Evolutionary conservation across 2,329 filamentous ascomycete species (phyloP), one percentile per base, ranked within the genome.

Genomic region (Fusarium papillatum): DNA sequence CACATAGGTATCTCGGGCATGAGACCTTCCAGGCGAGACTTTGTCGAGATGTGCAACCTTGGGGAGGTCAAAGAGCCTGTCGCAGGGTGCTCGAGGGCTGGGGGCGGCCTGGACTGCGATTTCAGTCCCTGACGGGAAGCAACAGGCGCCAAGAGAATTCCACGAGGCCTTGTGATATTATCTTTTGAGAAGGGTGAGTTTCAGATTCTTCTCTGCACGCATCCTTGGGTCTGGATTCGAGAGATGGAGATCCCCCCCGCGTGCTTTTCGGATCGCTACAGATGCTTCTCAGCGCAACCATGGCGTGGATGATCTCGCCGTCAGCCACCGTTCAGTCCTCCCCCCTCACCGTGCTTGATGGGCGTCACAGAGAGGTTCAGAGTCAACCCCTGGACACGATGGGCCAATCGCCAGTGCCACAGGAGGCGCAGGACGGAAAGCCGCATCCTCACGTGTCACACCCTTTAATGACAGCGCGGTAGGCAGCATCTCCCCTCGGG

Each of bases 391-490:
- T 76, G 61, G 67, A 29, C 61, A 64, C 22, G 43, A 53, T 38
- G 38, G 43, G 63, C 77, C 70, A 80, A 79, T 80, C 70, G 64
- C 31, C 31, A 70, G 62, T 70, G n/a, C 22, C 64, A 73, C 68
- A 62, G 57, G 59, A 59, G 77, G 46, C 50, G 43, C 62, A 72
- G 68, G 59, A 68, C 72, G 74, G 77, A 17, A 60, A 41, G 48
- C 61, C 29, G 69, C 77, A 76, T 63, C 17, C 11, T 69, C 62
- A 70, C 66, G 31, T 41, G 69, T 72, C 62, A 71, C 71, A 79
- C 68, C 73, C 70, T 77, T 74, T 65, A 76, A 80, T 80, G 78
- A 73, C 78, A 80, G 69, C 67, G 67, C 68, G 75, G 76, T 68
- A 59, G 59, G 62, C 71, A 72, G 70, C 77, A 77, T 79, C 43